Percentiles rank a stretch among this genome's conserved stretches.
Evolutionary conservation across 2,329 filamentous ascomycete species (phyloP).

Genomic region (Plectosphaerella sp.): DNA sequence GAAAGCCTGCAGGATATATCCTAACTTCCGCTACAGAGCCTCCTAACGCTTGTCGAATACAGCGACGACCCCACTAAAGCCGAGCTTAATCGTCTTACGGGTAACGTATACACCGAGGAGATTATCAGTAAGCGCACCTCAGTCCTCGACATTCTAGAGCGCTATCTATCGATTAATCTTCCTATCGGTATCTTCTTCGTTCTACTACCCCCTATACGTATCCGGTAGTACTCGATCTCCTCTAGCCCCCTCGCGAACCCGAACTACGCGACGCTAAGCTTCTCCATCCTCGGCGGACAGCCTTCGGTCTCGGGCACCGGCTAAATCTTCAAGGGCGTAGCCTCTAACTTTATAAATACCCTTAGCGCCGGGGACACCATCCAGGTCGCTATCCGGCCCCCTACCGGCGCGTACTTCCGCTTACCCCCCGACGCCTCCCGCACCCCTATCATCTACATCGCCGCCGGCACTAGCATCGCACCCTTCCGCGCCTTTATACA

Average conservation of each 20-base stretch:
- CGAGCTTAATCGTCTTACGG: constrained; percentile 30
- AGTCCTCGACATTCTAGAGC: constrained; percentile 58
- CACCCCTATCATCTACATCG: constrained; percentile 34
- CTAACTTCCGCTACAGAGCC: too few species aligned
- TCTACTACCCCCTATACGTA: constrained; percentile 59
- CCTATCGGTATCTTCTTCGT: constrained; percentile 56
- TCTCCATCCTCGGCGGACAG: constrained; percentile 48
- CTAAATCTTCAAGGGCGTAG: constrained; percentile 49
- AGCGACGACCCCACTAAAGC: constrained; percentile 26
- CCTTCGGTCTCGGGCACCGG: constrained; percentile 44
- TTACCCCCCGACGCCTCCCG: constrained; percentile 31
- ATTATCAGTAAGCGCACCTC: constrained; percentile 46
- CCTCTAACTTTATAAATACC: constrained; percentile 54
- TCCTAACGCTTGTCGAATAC: constrained; percentile 14
- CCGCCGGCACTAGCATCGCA: constrained; percentile 35
- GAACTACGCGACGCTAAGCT: constrained; percentile 55
- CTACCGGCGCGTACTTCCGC: constrained; percentile 31
- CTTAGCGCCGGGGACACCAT: constrained; percentile 38
- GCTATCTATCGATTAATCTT: constrained; percentile 46
- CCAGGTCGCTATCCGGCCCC: constrained; percentile 44
- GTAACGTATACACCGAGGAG: constrained; percentile 30
- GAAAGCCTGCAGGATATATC: too few species aligned
- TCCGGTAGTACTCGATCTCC: constrained; percentile 54
- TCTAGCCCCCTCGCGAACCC: constrained; percentile 60
- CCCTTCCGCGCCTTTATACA: constrained; percentile 15